phyloP scores from a whole-genome alignment of 176 grass and related monocot genomes.

The Oryza nivara region DNA sequence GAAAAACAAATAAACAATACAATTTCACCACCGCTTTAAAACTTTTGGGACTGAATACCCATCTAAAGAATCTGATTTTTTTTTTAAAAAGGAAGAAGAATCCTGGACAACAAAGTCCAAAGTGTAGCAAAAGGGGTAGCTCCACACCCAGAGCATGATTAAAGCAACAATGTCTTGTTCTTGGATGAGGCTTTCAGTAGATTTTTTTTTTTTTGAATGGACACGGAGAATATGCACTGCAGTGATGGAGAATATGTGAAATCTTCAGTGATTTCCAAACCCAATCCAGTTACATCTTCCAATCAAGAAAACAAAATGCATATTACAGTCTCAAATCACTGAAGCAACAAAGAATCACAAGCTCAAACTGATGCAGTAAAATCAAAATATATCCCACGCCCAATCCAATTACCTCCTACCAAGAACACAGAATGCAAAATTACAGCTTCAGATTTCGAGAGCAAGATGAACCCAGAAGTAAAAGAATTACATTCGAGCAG shows the following conservation, averaged over 20 bases:
- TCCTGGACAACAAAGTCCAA: not conserved
- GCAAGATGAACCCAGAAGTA: no score
- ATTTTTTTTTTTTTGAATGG: not conserved
- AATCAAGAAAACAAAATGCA: not conserved
- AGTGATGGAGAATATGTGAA: not conserved
- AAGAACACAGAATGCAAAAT: no score
- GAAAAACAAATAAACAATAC: not conserved
- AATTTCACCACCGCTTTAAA: not conserved
- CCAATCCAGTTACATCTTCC: not conserved
- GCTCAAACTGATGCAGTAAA: not conserved
- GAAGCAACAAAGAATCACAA: not conserved
- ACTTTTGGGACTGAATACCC: not conserved
- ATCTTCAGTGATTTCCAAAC: not conserved
- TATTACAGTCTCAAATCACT: not conserved
- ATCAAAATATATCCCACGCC: not conserved
- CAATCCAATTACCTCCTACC: no score
- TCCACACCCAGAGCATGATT: not conserved
- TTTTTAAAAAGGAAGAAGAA: not conserved
- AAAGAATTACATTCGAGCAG: no score
- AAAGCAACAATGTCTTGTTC: not conserved
- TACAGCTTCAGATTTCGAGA: no score
- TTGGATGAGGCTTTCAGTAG: not conserved
- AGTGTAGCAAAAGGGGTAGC: not conserved
- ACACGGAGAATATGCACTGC: not conserved
- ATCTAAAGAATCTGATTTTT: not conserved